Base-by-base conservation (phyloP, 2,329 filamentous ascomycete species). In the Alternaria brassicicola region DNA sequence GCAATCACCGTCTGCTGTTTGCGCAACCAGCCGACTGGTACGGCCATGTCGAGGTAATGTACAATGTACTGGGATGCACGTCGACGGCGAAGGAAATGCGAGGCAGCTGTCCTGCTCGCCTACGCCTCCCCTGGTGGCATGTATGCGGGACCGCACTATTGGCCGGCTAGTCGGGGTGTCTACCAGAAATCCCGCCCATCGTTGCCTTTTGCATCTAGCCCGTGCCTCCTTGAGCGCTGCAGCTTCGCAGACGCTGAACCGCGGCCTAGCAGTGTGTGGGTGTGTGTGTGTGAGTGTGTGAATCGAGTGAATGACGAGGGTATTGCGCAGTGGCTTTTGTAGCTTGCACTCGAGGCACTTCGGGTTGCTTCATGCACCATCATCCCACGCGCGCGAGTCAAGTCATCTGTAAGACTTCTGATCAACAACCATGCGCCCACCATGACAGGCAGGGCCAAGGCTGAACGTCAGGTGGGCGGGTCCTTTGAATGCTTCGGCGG, bases 101-200 rank as follows among this genome's bases (percentile, higher is more conserved):
- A 47, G 1, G 43, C 28, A 33, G 28, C 30, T 47, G 43, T 33
- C 5, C 19, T 23, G 8, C n/a, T 56, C 48, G 58, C 50, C 46
- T 49, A 46, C 39, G 35, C 23, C 43, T 53, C 42, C 49, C 35
- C 30, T 35, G 35, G 38, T 30, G 19, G 23, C 25, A 35, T 38
- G 43, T 30, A 48, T 28, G 52, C 61, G 33, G 41, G 17, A 26
- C 21, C 43, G 12, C 48, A 46, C 54, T 58, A 63, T 63, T 63
- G 61, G 61, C 43, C 35, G 42, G 35, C 47, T 55, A 55, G 48
- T 57, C 55, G 10, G 36, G 28, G 8, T 13, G 39, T 51, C 17
- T 48, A 52, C 55, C 55, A 55, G 25, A 17, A 38, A 15, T n/a
- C 0, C 21, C 42, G 39, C 39, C 23, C 21, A 53, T 55, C 41